A percentile compares a stretch with the other conserved stretches of the same genome.
Evolutionary conservation across 352 stramenopile species (phyloP).

Genomic region (Aphanomyces astaci): DNA sequence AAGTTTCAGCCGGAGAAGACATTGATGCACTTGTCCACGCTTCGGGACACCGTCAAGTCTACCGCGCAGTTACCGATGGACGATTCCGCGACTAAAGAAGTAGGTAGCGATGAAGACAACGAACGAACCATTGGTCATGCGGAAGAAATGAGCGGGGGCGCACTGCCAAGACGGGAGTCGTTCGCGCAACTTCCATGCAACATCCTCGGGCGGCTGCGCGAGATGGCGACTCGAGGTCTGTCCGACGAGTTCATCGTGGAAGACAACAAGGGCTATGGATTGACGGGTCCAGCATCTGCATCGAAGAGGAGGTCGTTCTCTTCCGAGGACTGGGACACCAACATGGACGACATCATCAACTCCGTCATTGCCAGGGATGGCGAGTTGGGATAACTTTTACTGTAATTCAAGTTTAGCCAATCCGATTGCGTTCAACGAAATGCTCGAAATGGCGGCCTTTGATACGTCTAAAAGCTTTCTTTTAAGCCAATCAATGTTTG

Average conservation of each 20-base stretch:
- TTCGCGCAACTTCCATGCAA: not conserved
- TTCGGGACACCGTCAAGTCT: not conserved
- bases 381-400: not conserved
- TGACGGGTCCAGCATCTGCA: not conserved
- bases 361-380: not conserved
- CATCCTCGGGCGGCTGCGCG: not conserved
- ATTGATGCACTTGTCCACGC: not conserved
- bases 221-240: not conserved
- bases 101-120: not conserved
- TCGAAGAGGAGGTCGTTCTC: constrained; percentile 10
- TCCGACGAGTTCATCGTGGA: constrained; percentile 4
- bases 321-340: constrained; percentile 15
- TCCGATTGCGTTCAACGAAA: not conserved
- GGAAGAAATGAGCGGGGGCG: not conserved
- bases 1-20: not conserved
- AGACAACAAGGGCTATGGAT: not conserved
- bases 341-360: constrained; percentile 19
- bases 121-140: not conserved
- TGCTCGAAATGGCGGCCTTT: not conserved
- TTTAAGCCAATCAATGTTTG: too few relatives aligned
- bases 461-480: too few relatives aligned
- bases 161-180: not conserved
- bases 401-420: not conserved
- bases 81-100: not conserved
- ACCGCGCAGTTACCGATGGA: not conserved